phyloP scores from a whole-genome alignment of 176 grass and related monocot genomes.

The Oryza longistaminata region DNA sequence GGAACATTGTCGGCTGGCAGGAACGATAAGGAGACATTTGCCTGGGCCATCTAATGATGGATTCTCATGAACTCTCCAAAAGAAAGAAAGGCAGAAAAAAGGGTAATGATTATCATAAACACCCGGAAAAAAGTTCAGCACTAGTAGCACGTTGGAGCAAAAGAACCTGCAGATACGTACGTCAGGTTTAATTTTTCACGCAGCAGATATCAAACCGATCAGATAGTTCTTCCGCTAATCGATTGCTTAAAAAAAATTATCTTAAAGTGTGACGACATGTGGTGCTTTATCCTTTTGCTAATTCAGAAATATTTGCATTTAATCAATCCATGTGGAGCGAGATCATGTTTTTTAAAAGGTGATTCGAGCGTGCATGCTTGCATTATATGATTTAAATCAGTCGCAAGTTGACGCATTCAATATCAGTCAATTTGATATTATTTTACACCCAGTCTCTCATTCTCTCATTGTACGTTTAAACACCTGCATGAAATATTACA shows the following conservation, averaged over 20 bases:
- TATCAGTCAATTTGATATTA: neutral
- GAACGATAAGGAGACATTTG: constrained; percentile 32
- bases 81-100: neutral
- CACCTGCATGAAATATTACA: too few species aligned
- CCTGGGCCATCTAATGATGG: neutral
- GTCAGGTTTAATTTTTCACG: neutral
- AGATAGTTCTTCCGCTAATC: neutral
- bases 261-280: neutral
- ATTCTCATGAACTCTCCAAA: neutral
- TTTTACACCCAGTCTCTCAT: too few species aligned
- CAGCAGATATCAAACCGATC: neutral
- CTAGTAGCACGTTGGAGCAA: constrained; percentile 4
- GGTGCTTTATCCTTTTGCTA: neutral
- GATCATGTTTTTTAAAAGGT: neutral
- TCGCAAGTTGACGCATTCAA: neutral
- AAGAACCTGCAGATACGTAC: neutral
- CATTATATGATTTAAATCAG: neutral
- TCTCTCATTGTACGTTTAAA: too few species aligned
- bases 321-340: neutral
- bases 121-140: neutral
- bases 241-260: neutral
- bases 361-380: neutral
- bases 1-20: constrained; percentile 17
- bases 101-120: constrained; percentile 37
- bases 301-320: neutral